Percentiles rank a stretch among this genome's conserved stretches.
Conservation (phyloP, 2,329 filamentous ascomycete genomes). For the Diaporthe citrichinensis region DNA sequence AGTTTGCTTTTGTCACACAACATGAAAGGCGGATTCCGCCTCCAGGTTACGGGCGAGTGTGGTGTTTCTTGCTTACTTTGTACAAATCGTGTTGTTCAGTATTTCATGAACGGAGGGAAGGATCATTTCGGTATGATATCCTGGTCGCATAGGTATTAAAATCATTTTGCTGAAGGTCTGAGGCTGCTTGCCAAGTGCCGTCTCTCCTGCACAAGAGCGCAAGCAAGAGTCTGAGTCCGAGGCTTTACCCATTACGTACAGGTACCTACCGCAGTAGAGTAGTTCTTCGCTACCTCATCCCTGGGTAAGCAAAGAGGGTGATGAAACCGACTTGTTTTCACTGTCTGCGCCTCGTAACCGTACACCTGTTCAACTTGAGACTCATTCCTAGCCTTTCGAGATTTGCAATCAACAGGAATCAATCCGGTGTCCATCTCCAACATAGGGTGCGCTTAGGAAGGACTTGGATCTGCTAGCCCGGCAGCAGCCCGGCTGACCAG, state of each 20-base stretch:
- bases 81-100: conserved; percentile 10
- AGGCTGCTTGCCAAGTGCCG: not conserved
- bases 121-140: conserved; percentile 27
- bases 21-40: conserved; percentile 5
- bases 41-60: conserved; percentile 15
- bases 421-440: not conserved
- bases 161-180: not conserved
- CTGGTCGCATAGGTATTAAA: conserved; percentile 28
- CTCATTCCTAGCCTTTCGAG: not conserved
- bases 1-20: conserved; percentile 33
- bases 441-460: too few species aligned
- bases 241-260: not conserved
- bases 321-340: not conserved
- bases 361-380: not conserved
- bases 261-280: not conserved
- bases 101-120: conserved; percentile 6
- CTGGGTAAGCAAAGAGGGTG: not conserved
- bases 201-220: not conserved
- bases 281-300: not conserved
- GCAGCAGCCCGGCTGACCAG: not conserved
- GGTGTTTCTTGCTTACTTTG: conserved; percentile 33
- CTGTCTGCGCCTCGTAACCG: too few species aligned
- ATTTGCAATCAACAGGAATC: not conserved
- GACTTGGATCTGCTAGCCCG: not conserved
- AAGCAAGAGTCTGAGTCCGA: not conserved